Base-by-base conservation (phyloP, 2,329 filamentous ascomycete genomes). In the Sarocladiaceae sp. region DNA sequence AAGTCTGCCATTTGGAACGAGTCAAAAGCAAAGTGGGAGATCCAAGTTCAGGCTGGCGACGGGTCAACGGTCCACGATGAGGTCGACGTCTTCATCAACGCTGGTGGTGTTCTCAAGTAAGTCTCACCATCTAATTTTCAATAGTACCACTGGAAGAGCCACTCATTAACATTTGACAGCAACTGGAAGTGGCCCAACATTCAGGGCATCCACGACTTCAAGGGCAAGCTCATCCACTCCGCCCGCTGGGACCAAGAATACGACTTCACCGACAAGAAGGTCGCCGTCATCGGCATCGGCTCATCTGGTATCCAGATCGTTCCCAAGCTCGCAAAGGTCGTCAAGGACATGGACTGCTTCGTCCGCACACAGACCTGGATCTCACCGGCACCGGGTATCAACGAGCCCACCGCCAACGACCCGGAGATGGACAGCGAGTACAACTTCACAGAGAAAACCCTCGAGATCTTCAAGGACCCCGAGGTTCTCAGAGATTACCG, bases 241-340 rank as follows among this genome's bases (percentile, higher is more conserved):
- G 73, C 74, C 1, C 59, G 59, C 24, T 80, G 75, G 75, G 70
- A 73, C 1, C 57, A 67, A 31, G 55, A 62, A 19, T 71, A 75
- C 32, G 67, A 75, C 43, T 65, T 67, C 45, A 54, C 62, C 13
- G 67, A 64, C 47, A 79, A 78, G 53, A 66, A 61, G 0, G 68
- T 79, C 6, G 73, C 69, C 2, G 62, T 80, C 13, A 75, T 80
- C 40, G 76, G 76, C 6, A 78, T 74, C 43, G 74, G 74, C 6
- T 66, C 74, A 15, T 74, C 72, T 1, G 75, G 72, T 1, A 65
- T 78, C 12, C 76, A 80, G 49, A 60, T 79, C 20, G 53, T 76
- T 9, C 69, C 74, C 2, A 62, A 32, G 20, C 23, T 47, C 12
- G 26, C 19, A 10, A 18, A 26, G 6, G 16, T 23, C 20, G 63